Base-by-base conservation (phyloP, 805 yeast species). In the Lipomyces chichibuensis region DNA sequence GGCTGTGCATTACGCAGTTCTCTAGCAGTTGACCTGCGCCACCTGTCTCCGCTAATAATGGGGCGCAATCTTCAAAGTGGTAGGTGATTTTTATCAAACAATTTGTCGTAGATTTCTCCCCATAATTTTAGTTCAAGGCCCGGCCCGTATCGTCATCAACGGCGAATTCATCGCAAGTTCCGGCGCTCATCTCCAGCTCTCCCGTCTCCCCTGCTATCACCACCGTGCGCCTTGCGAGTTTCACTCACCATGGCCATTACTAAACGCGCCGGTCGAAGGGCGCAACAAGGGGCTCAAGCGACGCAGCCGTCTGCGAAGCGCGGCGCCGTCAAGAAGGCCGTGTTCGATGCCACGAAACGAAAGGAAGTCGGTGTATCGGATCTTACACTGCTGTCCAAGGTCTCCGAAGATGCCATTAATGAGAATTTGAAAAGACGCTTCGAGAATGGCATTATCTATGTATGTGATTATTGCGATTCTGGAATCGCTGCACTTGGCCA, bases 351-450 rank as follows among this genome's bases (percentile, higher is more conserved):
- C 43, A 81, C 87, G 63, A 92, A 92, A 80, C 91, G 91, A 84
- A 91, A 92, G 77, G 98, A 95, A 79, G 98, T 95, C n/a, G 99
- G 99, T 62, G 98, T 95, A 8, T 89, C 96, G 55, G 99, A 95
- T 79, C 82, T 95, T 75, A 95, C 99, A 0, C 80, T 95, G 62
- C 83, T 95, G 69, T 88, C 96, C 33, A 90, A 89, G 68, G 94
- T 95, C 74, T 84, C 95, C 57, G 98, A 95, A 77, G 96, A 92
- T 66, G 84, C 97, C 54, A 95, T 95, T 81, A 92, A 92, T 76
- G 97, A 93, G 23, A 95, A 95, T 78, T 81, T 95, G 72, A 86
- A 91, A 75, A 91, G 92, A 76, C 83, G 99, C 68, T 95, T 95
- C 78, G 86, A 89, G 80, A 92, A 92, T 75, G 95, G 91, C 32